Percentiles rank a stretch among this genome's conserved stretches.
phyloP scores from a whole-genome alignment of 495 filamentous ascomycete genomes.

The Hypoxylon subgilvum region DNA sequence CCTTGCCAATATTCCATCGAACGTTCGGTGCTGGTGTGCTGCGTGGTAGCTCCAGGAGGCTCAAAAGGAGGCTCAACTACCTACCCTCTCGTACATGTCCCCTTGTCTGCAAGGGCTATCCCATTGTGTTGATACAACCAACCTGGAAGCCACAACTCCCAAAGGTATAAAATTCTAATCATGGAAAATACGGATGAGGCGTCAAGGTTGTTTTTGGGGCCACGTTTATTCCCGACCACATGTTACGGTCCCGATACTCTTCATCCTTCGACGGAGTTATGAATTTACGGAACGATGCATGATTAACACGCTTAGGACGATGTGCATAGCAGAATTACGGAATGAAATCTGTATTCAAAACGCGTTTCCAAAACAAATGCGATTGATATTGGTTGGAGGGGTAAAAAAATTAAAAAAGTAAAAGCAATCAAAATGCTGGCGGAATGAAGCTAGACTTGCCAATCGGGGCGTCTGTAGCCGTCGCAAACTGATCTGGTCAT shows the following conservation, averaged over 20 bases:
- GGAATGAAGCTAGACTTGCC: conserved; percentile 8
- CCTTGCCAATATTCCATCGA: not conserved
- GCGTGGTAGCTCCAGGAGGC: not conserved
- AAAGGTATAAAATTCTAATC: not conserved
- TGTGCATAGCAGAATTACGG: not conserved
- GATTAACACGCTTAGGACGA: conserved; percentile 9
- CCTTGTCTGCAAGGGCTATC: not conserved
- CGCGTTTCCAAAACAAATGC: not conserved
- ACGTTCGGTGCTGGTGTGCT: not conserved
- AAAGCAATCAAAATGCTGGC: conserved; percentile 13
- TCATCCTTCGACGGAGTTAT: conserved; percentile 4
- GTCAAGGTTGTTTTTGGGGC: conserved; percentile 3
- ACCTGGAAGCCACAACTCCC: not conserved
- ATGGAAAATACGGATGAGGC: conserved; percentile 9
- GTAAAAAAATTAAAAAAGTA: conserved; percentile 2
- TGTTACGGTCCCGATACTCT: not conserved
- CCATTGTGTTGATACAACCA: not conserved
- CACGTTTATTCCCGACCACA: not conserved
- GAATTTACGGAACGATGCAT: conserved; percentile 23
- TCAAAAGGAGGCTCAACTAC: not conserved
- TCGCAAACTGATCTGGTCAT: conserved; percentile 1
- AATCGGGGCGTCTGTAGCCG: conserved; percentile 5
- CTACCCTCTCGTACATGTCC: conserved; percentile 6
- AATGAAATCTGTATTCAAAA: not conserved
- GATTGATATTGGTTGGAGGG: not conserved